Conservation (phyloP, 2,329 filamentous ascomycete species). For the Cercospora sp. region DNA sequence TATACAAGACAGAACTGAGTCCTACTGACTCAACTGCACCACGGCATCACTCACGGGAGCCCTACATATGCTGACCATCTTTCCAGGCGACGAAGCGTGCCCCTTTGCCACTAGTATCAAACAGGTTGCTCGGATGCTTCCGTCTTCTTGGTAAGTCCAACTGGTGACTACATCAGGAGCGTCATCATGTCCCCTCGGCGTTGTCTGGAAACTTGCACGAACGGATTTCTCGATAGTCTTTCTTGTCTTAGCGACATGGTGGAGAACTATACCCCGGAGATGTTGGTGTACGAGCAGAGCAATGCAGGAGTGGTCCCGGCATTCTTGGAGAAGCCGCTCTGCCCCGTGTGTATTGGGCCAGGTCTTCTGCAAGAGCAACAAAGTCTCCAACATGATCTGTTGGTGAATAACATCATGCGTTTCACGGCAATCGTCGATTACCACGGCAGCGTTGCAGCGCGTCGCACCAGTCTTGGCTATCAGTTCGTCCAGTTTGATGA, state of each 20-base stretch:
- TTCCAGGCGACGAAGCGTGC: slow-evolving; percentile 9
- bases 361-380: slow-evolving; percentile 30
- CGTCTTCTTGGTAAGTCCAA: slow-evolving; percentile 22
- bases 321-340: slow-evolving; percentile 26
- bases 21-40: not conserved
- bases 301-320: slow-evolving; percentile 1
- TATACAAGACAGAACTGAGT: not conserved
- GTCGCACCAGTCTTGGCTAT: slow-evolving; percentile 15
- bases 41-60: not conserved
- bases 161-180: slow-evolving; percentile 27
- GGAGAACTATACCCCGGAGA: slow-evolving; percentile 26
- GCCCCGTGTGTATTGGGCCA: slow-evolving; percentile 34
- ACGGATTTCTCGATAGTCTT: slow-evolving; percentile 28
- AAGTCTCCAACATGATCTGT: slow-evolving; percentile 23
- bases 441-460: not conserved
- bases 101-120: slow-evolving; percentile 15
- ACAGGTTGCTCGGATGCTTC: slow-evolving; percentile 19
- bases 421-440: slow-evolving; percentile 24
- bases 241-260: slow-evolving; percentile 23
- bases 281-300: slow-evolving; percentile 13
- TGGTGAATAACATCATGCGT: slow-evolving; percentile 11
- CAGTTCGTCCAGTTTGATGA: slow-evolving; percentile 34
- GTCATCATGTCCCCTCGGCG: slow-evolving; percentile 13
- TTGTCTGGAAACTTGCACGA: slow-evolving; percentile 26
- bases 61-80: not conserved